Evolutionary conservation across 805 yeast species (phyloP).

Genomic region (Millerozyma acaciae): DNA sequence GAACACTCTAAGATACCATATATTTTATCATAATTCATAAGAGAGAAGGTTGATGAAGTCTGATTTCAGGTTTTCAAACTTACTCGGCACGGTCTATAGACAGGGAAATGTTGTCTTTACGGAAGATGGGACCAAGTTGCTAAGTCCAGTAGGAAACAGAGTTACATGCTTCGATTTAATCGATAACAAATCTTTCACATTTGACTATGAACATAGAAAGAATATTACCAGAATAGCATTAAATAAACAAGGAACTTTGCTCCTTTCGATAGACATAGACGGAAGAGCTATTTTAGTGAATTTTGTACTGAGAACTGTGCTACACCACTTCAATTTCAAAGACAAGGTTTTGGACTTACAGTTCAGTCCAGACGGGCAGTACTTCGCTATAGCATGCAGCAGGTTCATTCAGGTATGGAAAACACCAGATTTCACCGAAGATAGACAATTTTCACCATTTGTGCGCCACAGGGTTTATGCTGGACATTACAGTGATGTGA

Average conservation of each 20-base stretch:
- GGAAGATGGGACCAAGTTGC: conserved; percentile 75
- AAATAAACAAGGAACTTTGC: conserved; percentile 74
- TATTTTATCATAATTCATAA: conserved; percentile 2
- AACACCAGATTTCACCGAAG: conserved; percentile 77
- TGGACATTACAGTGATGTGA: conserved; percentile 85
- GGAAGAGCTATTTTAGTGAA: conserved; percentile 93
- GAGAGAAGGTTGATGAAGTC: conserved; percentile 77
- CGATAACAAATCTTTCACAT: conserved; percentile 81
- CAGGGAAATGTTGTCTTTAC: conserved; percentile 88
- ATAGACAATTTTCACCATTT: conserved; percentile 94
- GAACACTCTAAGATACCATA: not conserved
- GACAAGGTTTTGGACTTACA: conserved; percentile 68
- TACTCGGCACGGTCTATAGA: conserved; percentile 90
- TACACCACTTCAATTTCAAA: conserved; percentile 92
- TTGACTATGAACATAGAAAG: conserved; percentile 88
- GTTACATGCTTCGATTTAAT: conserved; percentile 84
- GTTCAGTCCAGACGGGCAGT: conserved; percentile 84
- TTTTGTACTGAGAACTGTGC: conserved; percentile 73
- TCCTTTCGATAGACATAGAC: conserved; percentile 81
- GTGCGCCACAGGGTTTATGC: conserved; percentile 86
- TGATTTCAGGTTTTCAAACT: conserved; percentile 82
- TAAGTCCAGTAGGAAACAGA: conserved; percentile 94
- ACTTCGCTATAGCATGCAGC: conserved; percentile 82
- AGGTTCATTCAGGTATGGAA: conserved; percentile 89
- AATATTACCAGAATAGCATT: conserved; percentile 76